These are phyloP conservation scores for Apiotrichum gamsii DNA, from an alignment of 1,284 basidiomycete genomes.

Conservation along the genomic window DNA sequence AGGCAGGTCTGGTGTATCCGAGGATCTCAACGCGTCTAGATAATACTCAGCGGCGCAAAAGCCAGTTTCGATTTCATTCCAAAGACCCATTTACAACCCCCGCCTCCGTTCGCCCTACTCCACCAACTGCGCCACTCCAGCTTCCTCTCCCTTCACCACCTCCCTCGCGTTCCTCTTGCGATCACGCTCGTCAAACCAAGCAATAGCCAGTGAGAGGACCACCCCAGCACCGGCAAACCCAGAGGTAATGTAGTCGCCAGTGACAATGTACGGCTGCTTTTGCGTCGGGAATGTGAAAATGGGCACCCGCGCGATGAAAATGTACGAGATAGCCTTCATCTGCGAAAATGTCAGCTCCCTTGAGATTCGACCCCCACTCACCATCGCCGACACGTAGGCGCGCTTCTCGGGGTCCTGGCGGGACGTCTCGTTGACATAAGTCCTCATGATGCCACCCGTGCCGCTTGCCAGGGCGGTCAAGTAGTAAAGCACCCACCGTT, in stretches of 20 bases:
- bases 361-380: not conserved
- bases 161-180: slow-evolving; percentile 1
- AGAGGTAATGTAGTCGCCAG: slow-evolving; percentile 23
- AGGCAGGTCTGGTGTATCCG: too few species aligned
- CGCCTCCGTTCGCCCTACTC: too few species aligned
- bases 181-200: slow-evolving; percentile 22
- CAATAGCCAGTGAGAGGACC: slow-evolving; percentile 20
- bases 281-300: slow-evolving; percentile 32
- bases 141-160: too few species aligned
- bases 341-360: slow-evolving; percentile 6
- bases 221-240: slow-evolving; percentile 22
- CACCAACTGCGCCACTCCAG: too few species aligned
- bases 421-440: slow-evolving; percentile 26
- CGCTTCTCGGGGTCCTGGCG: slow-evolving; percentile 29
- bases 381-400: slow-evolving; percentile 24
- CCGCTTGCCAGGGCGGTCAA: slow-evolving; percentile 16
- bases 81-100: too few species aligned
- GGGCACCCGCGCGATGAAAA: slow-evolving; percentile 29
- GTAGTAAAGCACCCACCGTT: slow-evolving; percentile 24
- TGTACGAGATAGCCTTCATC: slow-evolving; percentile 30
- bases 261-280: slow-evolving; percentile 24
- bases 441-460: slow-evolving; percentile 22
- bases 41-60: too few species aligned
- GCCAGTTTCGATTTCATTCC: too few species aligned
- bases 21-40: too few species aligned